Evolutionary conservation across 2,329 filamentous ascomycete genomes (phyloP).

Genomic region (Epichloe bromicola): DNA sequence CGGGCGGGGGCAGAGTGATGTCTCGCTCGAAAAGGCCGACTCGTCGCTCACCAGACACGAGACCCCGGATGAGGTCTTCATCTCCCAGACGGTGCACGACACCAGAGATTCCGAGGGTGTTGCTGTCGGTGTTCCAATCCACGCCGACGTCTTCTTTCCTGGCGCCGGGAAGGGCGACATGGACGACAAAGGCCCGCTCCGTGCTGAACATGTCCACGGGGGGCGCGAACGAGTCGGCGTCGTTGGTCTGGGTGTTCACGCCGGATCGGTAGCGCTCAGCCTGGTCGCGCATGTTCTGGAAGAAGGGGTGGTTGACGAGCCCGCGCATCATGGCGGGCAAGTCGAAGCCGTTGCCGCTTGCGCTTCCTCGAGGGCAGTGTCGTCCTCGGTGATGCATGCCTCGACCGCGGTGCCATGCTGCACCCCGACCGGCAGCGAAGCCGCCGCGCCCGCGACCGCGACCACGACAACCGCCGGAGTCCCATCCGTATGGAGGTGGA

Average conservation of each 20-base stretch:
- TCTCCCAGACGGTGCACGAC: slow-evolving; percentile 61
- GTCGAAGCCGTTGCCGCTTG: slow-evolving; percentile 14
- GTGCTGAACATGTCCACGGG: slow-evolving; percentile 68
- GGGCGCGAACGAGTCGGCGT: slow-evolving; percentile 39
- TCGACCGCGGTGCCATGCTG: slow-evolving; percentile 13
- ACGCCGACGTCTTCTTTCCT: slow-evolving; percentile 68
- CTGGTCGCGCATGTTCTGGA: slow-evolving; percentile 28
- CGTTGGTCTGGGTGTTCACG: slow-evolving; percentile 1
- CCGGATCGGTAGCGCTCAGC: slow-evolving; percentile 13
- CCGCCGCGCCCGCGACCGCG: slow-evolving; percentile 8
- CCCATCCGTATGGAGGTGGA: slow-evolving; percentile 9
- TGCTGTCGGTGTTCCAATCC: slow-evolving; percentile 60
- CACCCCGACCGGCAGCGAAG: slow-evolving; percentile 9
- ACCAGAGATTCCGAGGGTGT: slow-evolving; percentile 53
- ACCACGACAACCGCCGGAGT: slow-evolving; percentile 11
- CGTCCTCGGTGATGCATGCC: slow-evolving; percentile 8
- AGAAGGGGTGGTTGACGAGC: slow-evolving; percentile 28
- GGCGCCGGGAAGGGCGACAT: slow-evolving; percentile 65
- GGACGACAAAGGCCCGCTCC: slow-evolving; percentile 50
- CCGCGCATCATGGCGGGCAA: slow-evolving; percentile 26
- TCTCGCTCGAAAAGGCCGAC: slow-evolving; percentile 64
- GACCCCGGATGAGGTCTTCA: slow-evolving; percentile 51
- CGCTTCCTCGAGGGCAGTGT: background rate
- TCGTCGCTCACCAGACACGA: slow-evolving; percentile 53
- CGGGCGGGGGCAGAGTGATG: slow-evolving; percentile 43